Conservation (phyloP, 179 eudicot genomes). For the Nepenthes alata region DNA sequence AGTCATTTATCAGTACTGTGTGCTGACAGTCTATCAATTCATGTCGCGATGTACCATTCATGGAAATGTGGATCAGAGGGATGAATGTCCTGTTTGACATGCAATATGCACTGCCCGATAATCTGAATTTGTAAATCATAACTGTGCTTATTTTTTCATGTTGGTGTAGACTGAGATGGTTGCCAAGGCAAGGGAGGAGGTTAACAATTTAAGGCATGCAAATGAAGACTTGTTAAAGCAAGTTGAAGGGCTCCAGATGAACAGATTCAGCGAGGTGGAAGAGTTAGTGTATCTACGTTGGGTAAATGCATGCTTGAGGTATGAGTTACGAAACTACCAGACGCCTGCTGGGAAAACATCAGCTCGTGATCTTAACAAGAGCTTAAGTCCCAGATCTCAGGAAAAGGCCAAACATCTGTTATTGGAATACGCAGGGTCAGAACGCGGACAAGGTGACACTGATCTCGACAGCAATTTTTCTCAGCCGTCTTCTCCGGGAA, state of each 20-base stretch:
- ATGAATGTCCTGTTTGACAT: no score
- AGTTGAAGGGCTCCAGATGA: conserved; percentile 97
- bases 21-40: no score
- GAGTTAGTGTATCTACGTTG: conserved; percentile 94
- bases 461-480: conserved; percentile 92
- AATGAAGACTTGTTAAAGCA: conserved; percentile 89
- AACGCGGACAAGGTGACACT: conserved; percentile 93
- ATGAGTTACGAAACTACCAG: conserved; percentile 70
- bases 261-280: conserved; percentile 95
- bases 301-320: conserved; percentile 94
- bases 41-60: no score
- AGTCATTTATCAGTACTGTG: no score
- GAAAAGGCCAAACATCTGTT: conserved; percentile 85
- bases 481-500: conserved; percentile 87
- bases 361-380: conserved; percentile 87
- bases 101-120: no score
- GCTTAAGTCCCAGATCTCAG: conserved; percentile 81
- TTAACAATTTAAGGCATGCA: conserved; percentile 48
- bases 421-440: conserved; percentile 91
- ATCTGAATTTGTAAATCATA: no score
- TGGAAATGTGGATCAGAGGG: no score
- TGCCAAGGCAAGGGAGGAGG: conserved; percentile 77
- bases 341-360: conserved; percentile 73
- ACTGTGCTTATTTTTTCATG: background rate
- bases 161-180: conserved; percentile 85